Evolutionary conservation across 352 stramenopile species (phyloP).

Genomic region (Phytopythium delawarense): DNA sequence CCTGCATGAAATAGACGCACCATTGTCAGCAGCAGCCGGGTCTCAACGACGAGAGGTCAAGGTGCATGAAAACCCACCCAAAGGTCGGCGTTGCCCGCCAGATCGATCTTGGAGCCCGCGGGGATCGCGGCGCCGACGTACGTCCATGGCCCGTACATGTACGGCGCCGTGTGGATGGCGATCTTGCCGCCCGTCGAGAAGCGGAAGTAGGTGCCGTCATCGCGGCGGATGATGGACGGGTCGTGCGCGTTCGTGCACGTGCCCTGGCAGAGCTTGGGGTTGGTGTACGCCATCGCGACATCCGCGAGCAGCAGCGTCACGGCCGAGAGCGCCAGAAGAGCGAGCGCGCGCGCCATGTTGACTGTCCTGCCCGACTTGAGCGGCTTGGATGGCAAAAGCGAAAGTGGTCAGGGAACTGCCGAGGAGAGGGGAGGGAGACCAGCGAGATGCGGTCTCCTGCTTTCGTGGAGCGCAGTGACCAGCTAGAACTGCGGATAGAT

Average conservation of each 20-base stretch:
- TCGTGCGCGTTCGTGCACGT: constrained; percentile 42
- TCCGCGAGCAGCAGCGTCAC: constrained; percentile 6
- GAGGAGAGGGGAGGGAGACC: too few relatives aligned
- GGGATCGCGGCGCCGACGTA: constrained; percentile 43
- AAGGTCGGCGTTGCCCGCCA: constrained; percentile 39
- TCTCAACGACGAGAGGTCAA: too few relatives aligned
- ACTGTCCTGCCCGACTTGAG: too few relatives aligned
- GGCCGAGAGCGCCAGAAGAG: too few relatives aligned
- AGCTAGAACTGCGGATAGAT: neutral
- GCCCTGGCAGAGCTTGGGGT: constrained; percentile 25
- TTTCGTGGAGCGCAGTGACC: neutral
- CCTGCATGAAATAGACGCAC: constrained; percentile 41
- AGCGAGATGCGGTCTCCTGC: neutral
- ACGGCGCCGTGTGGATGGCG: constrained; percentile 37
- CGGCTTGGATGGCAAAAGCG: too few relatives aligned
- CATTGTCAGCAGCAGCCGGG: constrained; percentile 9
- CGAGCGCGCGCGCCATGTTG: too few relatives aligned
- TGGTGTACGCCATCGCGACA: constrained; percentile 24
- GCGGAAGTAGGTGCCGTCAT: constrained; percentile 52
- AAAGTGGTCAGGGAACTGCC: too few relatives aligned
- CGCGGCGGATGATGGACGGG: constrained; percentile 40
- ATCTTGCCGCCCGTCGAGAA: constrained; percentile 52
- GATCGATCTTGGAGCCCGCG: constrained; percentile 33
- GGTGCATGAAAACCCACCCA: constrained; percentile 14
- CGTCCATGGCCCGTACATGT: constrained; percentile 35